Base-by-base conservation (phyloP, 306 rosid genomes). In the Cicer judaicum region DNA sequence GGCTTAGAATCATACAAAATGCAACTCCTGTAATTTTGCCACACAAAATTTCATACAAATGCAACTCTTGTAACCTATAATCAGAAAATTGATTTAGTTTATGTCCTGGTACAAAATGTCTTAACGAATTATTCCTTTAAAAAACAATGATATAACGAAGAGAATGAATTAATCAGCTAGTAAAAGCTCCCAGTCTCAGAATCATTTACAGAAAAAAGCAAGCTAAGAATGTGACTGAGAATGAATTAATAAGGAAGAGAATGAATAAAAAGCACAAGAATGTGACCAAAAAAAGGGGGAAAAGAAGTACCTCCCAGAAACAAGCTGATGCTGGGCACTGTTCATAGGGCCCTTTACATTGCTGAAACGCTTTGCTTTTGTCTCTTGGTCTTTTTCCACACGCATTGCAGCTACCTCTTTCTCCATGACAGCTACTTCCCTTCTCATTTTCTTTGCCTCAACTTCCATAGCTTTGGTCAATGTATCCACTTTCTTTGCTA, bases 371-470 rank as follows among this genome's bases (percentile, higher is more conserved):
- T 86, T 95, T 15, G 97, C 89, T 86, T 95, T 87, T 81, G 77
- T 90, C 38, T 90, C 98, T 61, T 95, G 99, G 63, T 86, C 99
- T 79, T 95, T 95, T 67, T 95, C 99, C 63, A 90, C 89, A 18
- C 99, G 96, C 96, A 95, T 92, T n/a, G 98, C 99, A 84, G 99
- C 94, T 67, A 95, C 98, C 88, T 95, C 97, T 86, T 92, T 95
- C 90, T 95, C 99, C 99, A 92, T 95, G 68, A 75, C 79, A 73
- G 98, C 97, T 62, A 95, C 99, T 88, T 95, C 99, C 70, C 99
- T 90, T 88, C 98, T 89, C 98, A 95, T 95, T 80, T 92, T 95
- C 89, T 85, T 92, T n/a, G 99, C 99, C 84, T 95, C 98, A 63
- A 95, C 98, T 77, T 95, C 99, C 99, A 95, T 95, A 76, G 99